Evolutionary conservation across 108 stramenopile genomes (phyloP).

Genomic region (Tribonema minus): DNA sequence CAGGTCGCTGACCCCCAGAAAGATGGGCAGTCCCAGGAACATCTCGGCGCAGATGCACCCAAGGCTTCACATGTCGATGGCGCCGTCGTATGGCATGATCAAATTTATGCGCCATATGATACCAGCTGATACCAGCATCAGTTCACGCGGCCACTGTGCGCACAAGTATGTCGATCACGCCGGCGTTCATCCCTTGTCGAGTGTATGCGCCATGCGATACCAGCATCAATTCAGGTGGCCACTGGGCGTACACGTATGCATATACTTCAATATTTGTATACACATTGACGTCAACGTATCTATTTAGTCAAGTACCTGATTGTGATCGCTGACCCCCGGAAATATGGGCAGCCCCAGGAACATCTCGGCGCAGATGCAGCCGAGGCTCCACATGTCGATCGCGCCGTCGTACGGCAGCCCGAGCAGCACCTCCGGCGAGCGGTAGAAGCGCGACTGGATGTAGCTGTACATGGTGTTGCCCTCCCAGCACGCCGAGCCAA

Average conservation of each 20-base stretch:
- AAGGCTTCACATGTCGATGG: constrained; percentile 94
- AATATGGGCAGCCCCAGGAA: constrained; percentile 91
- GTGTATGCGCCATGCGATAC: too few species aligned
- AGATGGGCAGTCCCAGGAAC: constrained; percentile 86
- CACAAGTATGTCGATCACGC: too few species aligned
- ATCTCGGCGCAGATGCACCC: constrained; percentile 93
- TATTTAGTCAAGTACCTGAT: constrained; percentile 72
- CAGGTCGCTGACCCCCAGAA: constrained; percentile 83
- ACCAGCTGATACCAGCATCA: too few species aligned
- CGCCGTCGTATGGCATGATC: constrained; percentile 88
- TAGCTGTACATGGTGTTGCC: constrained; percentile 76
- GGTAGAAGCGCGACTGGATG: constrained; percentile 97
- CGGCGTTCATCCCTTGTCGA: too few species aligned
- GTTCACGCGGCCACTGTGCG: too few species aligned
- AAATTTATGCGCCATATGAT: too few species aligned
- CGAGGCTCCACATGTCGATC: constrained; percentile 96
- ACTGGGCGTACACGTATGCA: too few species aligned
- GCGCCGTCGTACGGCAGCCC: constrained; percentile 87
- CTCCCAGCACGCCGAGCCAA: constrained; percentile 89
- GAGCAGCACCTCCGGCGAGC: constrained; percentile 82
- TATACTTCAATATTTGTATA: too few species aligned
- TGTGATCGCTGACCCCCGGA: constrained; percentile 81
- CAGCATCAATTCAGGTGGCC: too few species aligned
- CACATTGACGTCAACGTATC: too few species aligned
- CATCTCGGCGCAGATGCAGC: constrained; percentile 90